Base-by-base conservation (phyloP, 2,329 filamentous ascomycete species). In the Colletotrichum tabaci region DNA sequence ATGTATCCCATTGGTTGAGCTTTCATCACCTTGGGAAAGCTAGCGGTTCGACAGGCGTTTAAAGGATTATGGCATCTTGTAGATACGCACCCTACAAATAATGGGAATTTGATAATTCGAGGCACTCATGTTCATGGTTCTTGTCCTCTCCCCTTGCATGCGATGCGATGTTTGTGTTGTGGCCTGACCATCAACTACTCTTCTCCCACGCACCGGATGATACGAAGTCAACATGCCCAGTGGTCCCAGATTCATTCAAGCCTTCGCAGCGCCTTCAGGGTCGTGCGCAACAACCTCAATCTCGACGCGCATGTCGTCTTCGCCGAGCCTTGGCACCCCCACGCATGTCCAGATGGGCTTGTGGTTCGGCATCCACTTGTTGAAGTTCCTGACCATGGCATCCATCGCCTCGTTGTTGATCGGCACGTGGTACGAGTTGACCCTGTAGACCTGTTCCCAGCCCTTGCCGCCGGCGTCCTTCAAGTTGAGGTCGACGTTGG, bases 241-340 rank as follows among this genome's bases (percentile, higher is more conserved):
- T 8, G 15, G 35, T 13, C 12, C 10, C 30, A 15, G 16, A 1
- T 10, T 26, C 7, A 2, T 10, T 23, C 23, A 60, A 38, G n/a
- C 42, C 5, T 61, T 57, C 7, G 9, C 16, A 7, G 82, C 82
- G 1, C 80, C 82, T 23, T 85, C 82, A 0, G 74, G 76, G 70
- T 82, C 83, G 78, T 86, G 79, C 1, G 87, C 87, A 10, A 81
- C 80, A 12, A 89, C 88, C 77, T 91, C 89, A 77, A 91, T 87
- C 79, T 91, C 89, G 3, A 91, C 83, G 26, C 81, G 77, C 89
- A 91, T 91, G 42, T 82, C 83, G 38, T 84, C 82, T 67, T 82
- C 77, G 0, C 80, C 88, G 8, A 91, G 76, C 44, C 79, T 74
- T 1, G 79, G 74, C 1, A 91, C 88, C 0, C 86, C 88, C 16